Evolutionary conservation across 78 protist genomes (phyloP).

Genomic region (Protostelium mycophagum): DNA sequence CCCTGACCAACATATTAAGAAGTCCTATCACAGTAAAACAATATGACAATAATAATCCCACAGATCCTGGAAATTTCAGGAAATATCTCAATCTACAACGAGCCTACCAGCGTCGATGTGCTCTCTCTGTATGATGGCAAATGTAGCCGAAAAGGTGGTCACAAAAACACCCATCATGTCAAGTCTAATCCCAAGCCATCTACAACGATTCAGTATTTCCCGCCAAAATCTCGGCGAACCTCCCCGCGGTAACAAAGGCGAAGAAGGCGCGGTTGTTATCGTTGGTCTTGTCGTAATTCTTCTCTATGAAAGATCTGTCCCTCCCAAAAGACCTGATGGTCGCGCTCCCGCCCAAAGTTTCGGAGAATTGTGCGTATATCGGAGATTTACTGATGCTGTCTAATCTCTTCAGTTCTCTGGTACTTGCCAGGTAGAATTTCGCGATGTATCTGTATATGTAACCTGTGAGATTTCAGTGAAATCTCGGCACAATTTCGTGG

Average conservation of each 20-base stretch:
- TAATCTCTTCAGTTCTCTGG: constrained; percentile 78
- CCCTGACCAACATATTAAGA: constrained; percentile 9
- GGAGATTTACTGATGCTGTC: constrained; percentile 76
- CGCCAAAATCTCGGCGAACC: constrained; percentile 12
- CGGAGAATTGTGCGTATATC: constrained; percentile 67
- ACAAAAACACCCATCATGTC: constrained; percentile 65
- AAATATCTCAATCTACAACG: neutral
- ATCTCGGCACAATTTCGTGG: no score
- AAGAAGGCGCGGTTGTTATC: neutral
- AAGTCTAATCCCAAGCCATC: constrained; percentile 68
- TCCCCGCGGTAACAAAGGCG: neutral
- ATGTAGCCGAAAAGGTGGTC: constrained; percentile 45
- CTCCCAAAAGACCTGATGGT: constrained; percentile 53
- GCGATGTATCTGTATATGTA: neutral
- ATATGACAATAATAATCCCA: constrained; percentile 59
- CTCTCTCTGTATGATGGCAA: constrained; percentile 21
- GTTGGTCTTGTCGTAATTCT: neutral
- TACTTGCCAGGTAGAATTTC: constrained; percentile 25
- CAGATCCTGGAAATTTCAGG: constrained; percentile 3
- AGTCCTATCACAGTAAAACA: constrained; percentile 38
- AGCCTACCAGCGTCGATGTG: constrained; percentile 19
- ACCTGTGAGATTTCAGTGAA: neutral
- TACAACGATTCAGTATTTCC: neutral
- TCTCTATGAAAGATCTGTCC: neutral
- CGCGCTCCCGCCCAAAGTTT: constrained; percentile 59